Evolutionary conservation across 2,329 filamentous ascomycete species (phyloP).

Genomic region (Dendrostoma leiphaemia): DNA sequence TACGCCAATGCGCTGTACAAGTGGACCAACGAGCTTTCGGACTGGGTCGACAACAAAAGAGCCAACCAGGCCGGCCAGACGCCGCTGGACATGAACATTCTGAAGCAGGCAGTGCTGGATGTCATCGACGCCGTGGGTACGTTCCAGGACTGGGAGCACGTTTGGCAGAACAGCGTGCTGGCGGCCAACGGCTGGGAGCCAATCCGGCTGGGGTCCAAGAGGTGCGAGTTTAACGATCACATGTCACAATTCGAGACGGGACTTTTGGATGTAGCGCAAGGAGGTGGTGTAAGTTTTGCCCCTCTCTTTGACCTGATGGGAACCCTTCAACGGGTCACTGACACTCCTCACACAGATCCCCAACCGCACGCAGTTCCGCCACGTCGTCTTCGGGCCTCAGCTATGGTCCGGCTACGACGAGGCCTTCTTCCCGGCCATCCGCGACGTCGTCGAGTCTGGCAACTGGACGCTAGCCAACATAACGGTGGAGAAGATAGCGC

Average conservation of each 20-base stretch:
- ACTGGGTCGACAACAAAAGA: constrained; percentile 56
- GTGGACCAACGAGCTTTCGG: constrained; percentile 66
- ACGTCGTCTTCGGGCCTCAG: constrained; percentile 83
- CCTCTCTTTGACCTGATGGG: not conserved
- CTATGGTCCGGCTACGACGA: constrained; percentile 69
- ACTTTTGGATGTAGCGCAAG: constrained; percentile 71
- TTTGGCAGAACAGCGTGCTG: constrained; percentile 73
- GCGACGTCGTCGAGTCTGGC: constrained; percentile 71
- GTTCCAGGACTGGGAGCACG: constrained; percentile 74
- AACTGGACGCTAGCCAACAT: constrained; percentile 69
- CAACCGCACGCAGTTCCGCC: constrained; percentile 89
- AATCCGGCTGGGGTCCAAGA: constrained; percentile 60
- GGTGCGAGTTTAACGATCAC: constrained; percentile 75
- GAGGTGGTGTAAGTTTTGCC: constrained; percentile 66
- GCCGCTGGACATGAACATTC: constrained; percentile 52
- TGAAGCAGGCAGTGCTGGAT: constrained; percentile 61
- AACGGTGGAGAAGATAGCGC: constrained; percentile 70
- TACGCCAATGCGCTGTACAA: constrained; percentile 66
- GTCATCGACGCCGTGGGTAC: constrained; percentile 58
- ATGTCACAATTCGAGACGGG: constrained; percentile 81
- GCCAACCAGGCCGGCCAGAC: constrained; percentile 32
- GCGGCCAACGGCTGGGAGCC: constrained; percentile 75
- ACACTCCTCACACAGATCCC: constrained; percentile 56
- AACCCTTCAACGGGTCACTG: not conserved
- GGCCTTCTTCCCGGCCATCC: constrained; percentile 77